A percentile compares a stretch with the other conserved stretches of the same genome.
Evolutionary conservation across 2,329 filamentous ascomycete species (phyloP).

Genomic region (Aspergillus sergii): DNA sequence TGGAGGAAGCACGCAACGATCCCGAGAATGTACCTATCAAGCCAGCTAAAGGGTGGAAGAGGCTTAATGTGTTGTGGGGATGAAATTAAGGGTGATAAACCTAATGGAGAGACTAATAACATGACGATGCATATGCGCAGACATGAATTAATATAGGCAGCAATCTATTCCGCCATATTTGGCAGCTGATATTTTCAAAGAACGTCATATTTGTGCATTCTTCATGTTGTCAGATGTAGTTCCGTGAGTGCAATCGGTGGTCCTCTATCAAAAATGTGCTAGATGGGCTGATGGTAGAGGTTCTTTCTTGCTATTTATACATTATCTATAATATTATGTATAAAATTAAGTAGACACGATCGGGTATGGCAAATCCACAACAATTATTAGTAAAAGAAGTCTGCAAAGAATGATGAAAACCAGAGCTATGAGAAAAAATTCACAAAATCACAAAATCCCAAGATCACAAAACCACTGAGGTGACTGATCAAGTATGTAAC

Average conservation of each 20-base stretch:
- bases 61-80: conserved; percentile 41
- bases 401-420: neutral
- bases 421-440: neutral
- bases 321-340: neutral
- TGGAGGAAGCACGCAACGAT: conserved; percentile 48
- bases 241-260: too few relatives aligned
- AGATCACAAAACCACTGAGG: too few relatives aligned
- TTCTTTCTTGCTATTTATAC: neutral
- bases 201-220: too few relatives aligned
- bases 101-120: neutral
- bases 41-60: conserved; percentile 25
- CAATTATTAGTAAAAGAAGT: neutral
- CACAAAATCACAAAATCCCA: neutral
- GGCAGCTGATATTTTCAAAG: fast-evolving
- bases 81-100: conserved; percentile 3
- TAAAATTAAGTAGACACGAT: neutral
- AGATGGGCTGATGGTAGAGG: too few relatives aligned
- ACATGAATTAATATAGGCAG: neutral
- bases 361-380: neutral
- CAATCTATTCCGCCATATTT: neutral
- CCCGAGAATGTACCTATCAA: conserved; percentile 37
- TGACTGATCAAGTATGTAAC: neutral
- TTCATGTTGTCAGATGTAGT: too few relatives aligned
- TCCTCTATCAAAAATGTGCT: neutral
- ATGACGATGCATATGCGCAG: neutral